Evolutionary conservation across 495 filamentous ascomycete genomes (phyloP).

Genomic region (Trichoderma asperelloides): DNA sequence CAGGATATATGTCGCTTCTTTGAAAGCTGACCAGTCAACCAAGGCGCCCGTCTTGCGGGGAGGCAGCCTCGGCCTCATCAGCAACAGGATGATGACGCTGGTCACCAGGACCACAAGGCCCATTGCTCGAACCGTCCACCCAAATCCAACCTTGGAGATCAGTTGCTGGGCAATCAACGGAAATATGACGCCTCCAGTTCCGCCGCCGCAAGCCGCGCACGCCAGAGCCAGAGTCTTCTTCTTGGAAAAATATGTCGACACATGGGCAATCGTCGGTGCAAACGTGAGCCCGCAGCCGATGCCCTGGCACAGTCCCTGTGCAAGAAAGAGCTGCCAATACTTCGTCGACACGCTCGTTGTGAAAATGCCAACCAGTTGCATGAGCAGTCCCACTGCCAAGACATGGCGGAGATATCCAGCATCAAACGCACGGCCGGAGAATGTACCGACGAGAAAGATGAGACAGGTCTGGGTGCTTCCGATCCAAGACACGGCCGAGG

Average conservation of each 20-base stretch:
- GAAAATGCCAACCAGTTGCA: slow-evolving; percentile 64
- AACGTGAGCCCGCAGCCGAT: slow-evolving; percentile 67
- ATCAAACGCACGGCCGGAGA: slow-evolving; percentile 59
- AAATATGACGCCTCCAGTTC: slow-evolving; percentile 70
- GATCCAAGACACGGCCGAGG: slow-evolving; percentile 53
- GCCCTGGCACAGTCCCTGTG: slow-evolving; percentile 74
- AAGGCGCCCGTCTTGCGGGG: slow-evolving; percentile 50
- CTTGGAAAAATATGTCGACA: slow-evolving; percentile 69
- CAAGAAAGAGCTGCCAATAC: slow-evolving; percentile 75
- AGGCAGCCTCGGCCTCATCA: slow-evolving; percentile 54
- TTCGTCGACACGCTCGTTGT: slow-evolving; percentile 54
- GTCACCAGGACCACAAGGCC: slow-evolving; percentile 62
- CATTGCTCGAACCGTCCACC: slow-evolving; percentile 67
- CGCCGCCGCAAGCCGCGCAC: slow-evolving; percentile 56
- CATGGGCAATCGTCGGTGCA: slow-evolving; percentile 56
- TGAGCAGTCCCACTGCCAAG: slow-evolving; percentile 24
- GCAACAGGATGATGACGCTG: slow-evolving; percentile 40
- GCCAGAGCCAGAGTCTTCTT: slow-evolving; percentile 61
- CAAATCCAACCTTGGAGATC: slow-evolving; percentile 60
- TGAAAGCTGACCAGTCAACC: slow-evolving; percentile 60
- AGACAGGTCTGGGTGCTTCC: slow-evolving; percentile 66
- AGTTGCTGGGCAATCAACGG: slow-evolving; percentile 63
- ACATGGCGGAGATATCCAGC: slow-evolving; percentile 48
- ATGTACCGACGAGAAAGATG: slow-evolving; percentile 61
- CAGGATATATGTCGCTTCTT: slow-evolving; percentile 47